Base-by-base conservation (phyloP, 352 stramenopile genomes). In the Phytopythium cucurbitacearum region DNA sequence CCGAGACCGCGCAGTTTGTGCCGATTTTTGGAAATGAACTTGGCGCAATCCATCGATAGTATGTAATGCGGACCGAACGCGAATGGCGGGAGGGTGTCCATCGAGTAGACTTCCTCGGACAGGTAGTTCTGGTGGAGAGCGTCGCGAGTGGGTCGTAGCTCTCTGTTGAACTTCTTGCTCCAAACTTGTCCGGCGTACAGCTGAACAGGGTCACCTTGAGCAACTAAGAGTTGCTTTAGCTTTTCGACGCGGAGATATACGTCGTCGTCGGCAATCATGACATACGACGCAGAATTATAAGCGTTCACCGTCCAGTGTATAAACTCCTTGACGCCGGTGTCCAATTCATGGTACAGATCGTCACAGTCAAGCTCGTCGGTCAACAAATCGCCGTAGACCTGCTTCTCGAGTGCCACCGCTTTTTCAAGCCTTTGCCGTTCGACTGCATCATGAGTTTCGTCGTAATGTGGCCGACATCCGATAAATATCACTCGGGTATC, bases 211-310 rank as follows among this genome's bases (percentile, higher is more conserved):
- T 36, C 4, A 79, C 28, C 37, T 61, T 7, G 16, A n/a, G 8
- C 12, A 44, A 44, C 21, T 3, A 44, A 5, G 5, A 44, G 11
- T n/a, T 44, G 12, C 7, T 44, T 44, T 44, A 53, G 16, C 47
- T 35, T 15, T 34, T 80, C 67, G 7, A 71, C 45, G 21, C 57
- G 62, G 4, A 85, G 48, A 38, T 82, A 85, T 12, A 86, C 59
- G 42, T 87, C 72, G 38, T 87, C 76, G 53, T 87, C 75, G 4
- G 67, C 57, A 32, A 87, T 64, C 70, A 87, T 78, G 0, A 87
- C 56, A 56, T 83, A 87, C 5, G 55, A 43, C 6, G 45, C 46
- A 0, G 59, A 32, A 53, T 0, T 53, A 8, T n/a, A 71, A 67
- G 21, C 61, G 51, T 1, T 35, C 8, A 53, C 8, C 2, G 12